Evolutionary conservation across 192 early-diverging fungal species (phyloP).

Genomic region (Umbelopsis vinacea): DNA sequence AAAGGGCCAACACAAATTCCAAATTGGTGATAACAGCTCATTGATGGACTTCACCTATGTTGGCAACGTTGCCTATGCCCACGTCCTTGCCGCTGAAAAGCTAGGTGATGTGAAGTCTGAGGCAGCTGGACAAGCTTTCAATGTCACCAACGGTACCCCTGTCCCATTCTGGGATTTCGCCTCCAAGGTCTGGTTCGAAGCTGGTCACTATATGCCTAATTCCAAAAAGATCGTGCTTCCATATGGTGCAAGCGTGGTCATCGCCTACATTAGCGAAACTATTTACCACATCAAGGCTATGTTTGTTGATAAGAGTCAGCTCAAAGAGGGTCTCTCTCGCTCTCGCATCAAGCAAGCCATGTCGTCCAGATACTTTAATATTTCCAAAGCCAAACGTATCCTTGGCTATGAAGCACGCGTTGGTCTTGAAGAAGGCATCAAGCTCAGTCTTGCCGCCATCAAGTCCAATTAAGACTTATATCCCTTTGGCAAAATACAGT

Average conservation of each 20-base stretch:
- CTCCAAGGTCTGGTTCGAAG: conserved; percentile 67
- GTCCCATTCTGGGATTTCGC: conserved; percentile 91
- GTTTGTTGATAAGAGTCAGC: conserved; percentile 57
- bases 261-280: conserved; percentile 68
- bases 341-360: conserved; percentile 79
- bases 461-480: neutral
- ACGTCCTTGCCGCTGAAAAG: conserved; percentile 83
- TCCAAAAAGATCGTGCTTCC: conserved; percentile 63
- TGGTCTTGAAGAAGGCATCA: conserved; percentile 59
- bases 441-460: conserved; percentile 37
- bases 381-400: conserved; percentile 78
- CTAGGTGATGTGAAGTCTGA: conserved; percentile 42
- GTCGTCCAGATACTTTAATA: conserved; percentile 87
- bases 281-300: conserved; percentile 64
- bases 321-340: conserved; percentile 77
- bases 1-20: conserved; percentile 67
- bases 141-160: conserved; percentile 91
- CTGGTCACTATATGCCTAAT: conserved; percentile 58
- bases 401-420: conserved; percentile 60
- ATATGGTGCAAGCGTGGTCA: conserved; percentile 46
- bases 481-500: neutral
- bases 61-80: conserved; percentile 91
- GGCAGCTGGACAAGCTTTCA: conserved; percentile 70
- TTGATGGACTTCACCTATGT: conserved; percentile 95
- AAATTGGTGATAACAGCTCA: conserved; percentile 83